Evolutionary conservation across 2,329 filamentous ascomycete genomes (phyloP).

Genomic region (Botrytis deweyae): DNA sequence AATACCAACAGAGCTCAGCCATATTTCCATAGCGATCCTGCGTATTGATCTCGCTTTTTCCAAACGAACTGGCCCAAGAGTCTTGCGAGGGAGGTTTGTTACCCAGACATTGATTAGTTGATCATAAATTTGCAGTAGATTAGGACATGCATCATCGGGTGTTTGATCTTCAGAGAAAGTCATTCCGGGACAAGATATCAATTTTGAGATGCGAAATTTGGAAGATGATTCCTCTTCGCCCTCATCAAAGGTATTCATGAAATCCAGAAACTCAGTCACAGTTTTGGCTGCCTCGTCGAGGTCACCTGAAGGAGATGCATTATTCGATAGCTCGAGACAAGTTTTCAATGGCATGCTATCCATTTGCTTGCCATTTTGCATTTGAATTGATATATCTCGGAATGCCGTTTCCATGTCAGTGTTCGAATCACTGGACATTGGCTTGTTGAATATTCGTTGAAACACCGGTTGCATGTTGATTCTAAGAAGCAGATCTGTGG

Average conservation of each 20-base stretch:
- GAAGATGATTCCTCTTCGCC: conserved; percentile 23
- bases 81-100: conserved; percentile 32
- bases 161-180: conserved; percentile 12
- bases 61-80: conserved; percentile 32
- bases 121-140: conserved; percentile 37
- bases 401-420: conserved; percentile 9
- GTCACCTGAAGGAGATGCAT: conserved; percentile 30
- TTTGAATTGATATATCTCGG: conserved; percentile 12
- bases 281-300: conserved; percentile 30
- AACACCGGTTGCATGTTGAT: conserved; percentile 19
- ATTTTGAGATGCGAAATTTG: conserved; percentile 29
- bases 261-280: conserved; percentile 30
- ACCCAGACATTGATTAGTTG: conserved; percentile 37
- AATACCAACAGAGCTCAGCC: conserved; percentile 35
- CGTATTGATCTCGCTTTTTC: conserved; percentile 36
- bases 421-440: neutral
- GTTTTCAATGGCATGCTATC: conserved; percentile 16
- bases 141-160: conserved; percentile 10
- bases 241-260: conserved; percentile 24
- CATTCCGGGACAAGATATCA: conserved; percentile 26
- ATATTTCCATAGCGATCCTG: conserved; percentile 36
- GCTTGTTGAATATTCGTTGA: conserved; percentile 12
- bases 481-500: conserved; percentile 13
- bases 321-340: conserved; percentile 32
- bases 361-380: conserved; percentile 21